These are phyloP conservation scores for Coniferiporia sulphurascens DNA, from an alignment of 1,284 basidiomycete genomes.

Conservation along the genomic window DNA sequence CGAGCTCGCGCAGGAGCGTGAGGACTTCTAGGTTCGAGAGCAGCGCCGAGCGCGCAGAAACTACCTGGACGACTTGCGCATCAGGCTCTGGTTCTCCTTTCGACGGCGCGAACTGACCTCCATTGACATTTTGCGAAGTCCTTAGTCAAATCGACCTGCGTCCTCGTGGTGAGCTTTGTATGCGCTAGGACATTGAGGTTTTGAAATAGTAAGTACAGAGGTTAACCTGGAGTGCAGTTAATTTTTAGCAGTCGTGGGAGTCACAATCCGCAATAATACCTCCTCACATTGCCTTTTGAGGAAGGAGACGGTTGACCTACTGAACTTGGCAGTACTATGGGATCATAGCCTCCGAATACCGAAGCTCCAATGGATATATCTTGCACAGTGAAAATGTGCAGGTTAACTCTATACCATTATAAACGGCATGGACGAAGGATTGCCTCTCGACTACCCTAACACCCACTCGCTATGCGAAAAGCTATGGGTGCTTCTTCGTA, in stretches of 20 bases:
- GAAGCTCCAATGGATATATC: neutral
- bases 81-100: too few relatives aligned
- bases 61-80: slow-evolving; percentile 44
- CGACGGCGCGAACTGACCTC: neutral
- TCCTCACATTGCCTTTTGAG: neutral
- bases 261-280: neutral
- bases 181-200: too few relatives aligned
- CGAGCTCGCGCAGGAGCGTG: slow-evolving; percentile 69
- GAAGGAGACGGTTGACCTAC: too few relatives aligned
- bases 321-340: neutral
- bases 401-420: neutral
- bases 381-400: too few relatives aligned
- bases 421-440: neutral
- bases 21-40: slow-evolving; percentile 88
- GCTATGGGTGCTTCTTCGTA: slow-evolving; percentile 8
- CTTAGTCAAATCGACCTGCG: neutral
- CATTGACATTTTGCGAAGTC: slow-evolving; percentile 10
- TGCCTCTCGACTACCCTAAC: slow-evolving; percentile 7
- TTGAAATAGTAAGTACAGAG: neutral
- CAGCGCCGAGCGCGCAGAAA: slow-evolving; percentile 74
- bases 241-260: neutral
- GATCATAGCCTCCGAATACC: neutral
- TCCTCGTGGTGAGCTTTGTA: too few relatives aligned
- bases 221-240: neutral
- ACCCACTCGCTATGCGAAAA: slow-evolving; percentile 2